Base-by-base conservation (phyloP, 768 basidiomycete genomes). In the Mycena polygramma region DNA sequence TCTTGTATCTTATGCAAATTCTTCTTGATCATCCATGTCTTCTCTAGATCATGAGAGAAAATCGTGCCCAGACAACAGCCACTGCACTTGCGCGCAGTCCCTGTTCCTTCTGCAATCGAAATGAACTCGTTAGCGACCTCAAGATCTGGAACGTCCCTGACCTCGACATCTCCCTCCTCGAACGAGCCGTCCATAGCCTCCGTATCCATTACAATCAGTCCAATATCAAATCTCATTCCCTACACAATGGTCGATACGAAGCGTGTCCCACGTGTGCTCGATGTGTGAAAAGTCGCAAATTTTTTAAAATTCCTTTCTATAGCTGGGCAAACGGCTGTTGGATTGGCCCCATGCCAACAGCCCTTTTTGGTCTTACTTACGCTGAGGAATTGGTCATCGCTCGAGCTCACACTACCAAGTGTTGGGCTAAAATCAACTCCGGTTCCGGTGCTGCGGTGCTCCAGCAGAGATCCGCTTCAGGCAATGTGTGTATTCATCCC, bases 291-390 rank as follows among this genome's bases (percentile, higher is more conserved):
- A 10, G 19, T 6, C 14, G 30, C 9, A 63, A 26, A 41, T 76
- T 76, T 41, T 20, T 57, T 13, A 36, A 46, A n/a, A 49, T 73
- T 20, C 74, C 75, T 1, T 11, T 71, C 5, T 54, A 60, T 45
- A 72, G 73, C 35, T 75, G 66, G 67, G 75, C 74, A 11, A 75
- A 76, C 57, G 73, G 74, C 19, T 74, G 71, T 24, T 76, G 75
- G 75, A 68, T 75, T 19, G 75, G 75, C 2, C 46, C 53, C 1
- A n/a, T 70, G 14, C 75, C 75, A 1, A 8, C 57, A 11, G 64
- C 66, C 24, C 43, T 71, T 2, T 72, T 71, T 49, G 24, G 60
- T 15, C 60, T 62, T 46, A 62, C 61, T 20, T 63, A 53, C 14
- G 24, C 24, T 0, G 62, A 63, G n/a, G 62, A 63, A 53, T 51